Evolutionary conservation across 2,329 filamentous ascomycete species (phyloP).

Genomic region (Phialophora verrucosa): DNA sequence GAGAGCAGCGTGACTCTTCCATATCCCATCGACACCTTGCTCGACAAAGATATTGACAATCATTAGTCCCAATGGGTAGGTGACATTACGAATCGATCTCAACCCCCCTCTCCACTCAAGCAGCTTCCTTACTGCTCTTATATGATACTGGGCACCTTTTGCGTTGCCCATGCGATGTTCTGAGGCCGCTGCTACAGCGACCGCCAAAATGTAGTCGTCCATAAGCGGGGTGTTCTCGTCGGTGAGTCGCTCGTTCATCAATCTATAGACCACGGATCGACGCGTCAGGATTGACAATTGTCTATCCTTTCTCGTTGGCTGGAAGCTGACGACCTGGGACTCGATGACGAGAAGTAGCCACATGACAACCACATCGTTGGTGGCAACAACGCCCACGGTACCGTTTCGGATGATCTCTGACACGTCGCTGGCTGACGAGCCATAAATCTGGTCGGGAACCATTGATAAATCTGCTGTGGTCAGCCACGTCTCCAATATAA

Average conservation of each 20-base stretch:
- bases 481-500: neutral
- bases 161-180: constrained; percentile 21
- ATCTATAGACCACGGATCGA: constrained; percentile 4
- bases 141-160: constrained; percentile 7
- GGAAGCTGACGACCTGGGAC: constrained; percentile 22
- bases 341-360: constrained; percentile 22
- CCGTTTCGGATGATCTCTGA: constrained; percentile 8
- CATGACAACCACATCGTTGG: constrained; percentile 14
- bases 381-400: constrained; percentile 7
- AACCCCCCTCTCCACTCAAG: constrained; percentile 8
- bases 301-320: constrained; percentile 17
- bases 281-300: constrained; percentile 16
- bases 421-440: constrained; percentile 8
- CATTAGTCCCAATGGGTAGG: constrained; percentile 19
- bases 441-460: constrained; percentile 21
- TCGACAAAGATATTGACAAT: constrained; percentile 22
- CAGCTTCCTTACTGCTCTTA: constrained; percentile 15
- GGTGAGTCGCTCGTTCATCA: constrained; percentile 15
- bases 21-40: constrained; percentile 5
- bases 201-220: constrained; percentile 16
- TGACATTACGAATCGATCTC: constrained; percentile 7
- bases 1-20: constrained; percentile 10
- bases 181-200: constrained; percentile 10
- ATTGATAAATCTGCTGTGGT: constrained; percentile 16
- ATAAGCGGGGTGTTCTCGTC: constrained; percentile 1